Evolutionary conservation across 2,329 filamentous ascomycete species (phyloP), one percentile per base, ranked within the genome.

Genomic region (Seiridium cupressi): DNA sequence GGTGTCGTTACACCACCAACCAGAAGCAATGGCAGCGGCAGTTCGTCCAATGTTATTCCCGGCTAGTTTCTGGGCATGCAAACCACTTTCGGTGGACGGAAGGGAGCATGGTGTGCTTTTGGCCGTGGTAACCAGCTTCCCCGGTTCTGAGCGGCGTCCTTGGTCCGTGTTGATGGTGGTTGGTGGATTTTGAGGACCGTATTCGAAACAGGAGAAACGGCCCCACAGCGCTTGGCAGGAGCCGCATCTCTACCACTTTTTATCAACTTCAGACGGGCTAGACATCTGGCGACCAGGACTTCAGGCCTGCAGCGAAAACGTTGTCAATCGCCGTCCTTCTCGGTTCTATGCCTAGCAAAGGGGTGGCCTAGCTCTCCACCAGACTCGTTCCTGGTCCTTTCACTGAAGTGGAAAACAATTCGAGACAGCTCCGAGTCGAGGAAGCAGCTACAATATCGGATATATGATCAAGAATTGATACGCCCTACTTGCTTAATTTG

Each of bases 101-200:
- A 55, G 57, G 60, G 62, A 60, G 53, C 58, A 58, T 53, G 31
- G 36, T 18, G 38, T 55, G 36, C 18, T 10, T 55, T 36, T 53
- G 40, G 31, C 3, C 5, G 6, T 18, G 7, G 26, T 3, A n/a
- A 48, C 18, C 26, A 47, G 40, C 35, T 47, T 55, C 44, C n/a
- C 53, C 36, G 35, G 40, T 60, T 40, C 40, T 55, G 58, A 56
- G 34, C 51, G n/a, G 38, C 9, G 51, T 59, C 35, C 42, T 58
- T 46, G 58, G 53, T 51, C 40, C 60, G 57, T n/a, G 32, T 38
- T 36, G 7, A 47, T 44, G 34, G 44, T 47, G 60, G 63, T 65
- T 65, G 63, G 63, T 62, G 63, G 63, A 64, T 61, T 60, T 63
- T n/a, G 26, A 7, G 5, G 10, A 26, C 42, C 42, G 26, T 47